Evolutionary conservation across 148 eudicot genomes (phyloP).

Genomic region (Vaccinium myrtillus): DNA sequence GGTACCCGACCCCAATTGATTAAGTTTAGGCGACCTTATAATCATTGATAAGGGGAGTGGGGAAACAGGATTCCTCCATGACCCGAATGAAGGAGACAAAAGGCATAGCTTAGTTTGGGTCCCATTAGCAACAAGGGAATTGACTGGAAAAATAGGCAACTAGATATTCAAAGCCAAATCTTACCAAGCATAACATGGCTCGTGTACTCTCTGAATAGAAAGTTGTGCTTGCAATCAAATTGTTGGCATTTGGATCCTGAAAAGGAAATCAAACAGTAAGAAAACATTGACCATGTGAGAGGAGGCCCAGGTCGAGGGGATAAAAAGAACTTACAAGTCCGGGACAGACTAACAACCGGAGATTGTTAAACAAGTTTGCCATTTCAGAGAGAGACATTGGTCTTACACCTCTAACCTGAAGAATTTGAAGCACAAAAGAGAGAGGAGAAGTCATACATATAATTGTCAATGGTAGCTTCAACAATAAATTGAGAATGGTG

Average conservation of each 20-base stretch:
- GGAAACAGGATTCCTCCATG: neutral
- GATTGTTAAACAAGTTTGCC: slow-evolving; percentile 75
- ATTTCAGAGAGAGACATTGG: slow-evolving; percentile 88
- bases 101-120: neutral
- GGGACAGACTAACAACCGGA: slow-evolving; percentile 64
- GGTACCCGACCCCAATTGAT: neutral
- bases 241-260: slow-evolving; percentile 98
- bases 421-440: neutral
- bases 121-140: neutral
- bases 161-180: slow-evolving; percentile 9
- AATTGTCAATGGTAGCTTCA: neutral
- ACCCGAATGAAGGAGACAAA: neutral
- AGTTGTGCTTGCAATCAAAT: slow-evolving; percentile 86
- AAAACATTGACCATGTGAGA: neutral
- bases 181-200: slow-evolving; percentile 95
- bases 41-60: neutral
- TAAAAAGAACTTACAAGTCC: slow-evolving; percentile 70
- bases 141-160: neutral
- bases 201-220: slow-evolving; percentile 90
- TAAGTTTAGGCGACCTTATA: neutral
- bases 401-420: slow-evolving; percentile 94
- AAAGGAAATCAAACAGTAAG: slow-evolving; percentile 17
- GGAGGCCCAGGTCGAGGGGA: slow-evolving; percentile 18
- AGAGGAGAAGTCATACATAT: neutral
- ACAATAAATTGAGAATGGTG: neutral